phyloP scores from a whole-genome alignment of 2,329 filamentous ascomycete genomes.

The Sphaerulina musiva region DNA sequence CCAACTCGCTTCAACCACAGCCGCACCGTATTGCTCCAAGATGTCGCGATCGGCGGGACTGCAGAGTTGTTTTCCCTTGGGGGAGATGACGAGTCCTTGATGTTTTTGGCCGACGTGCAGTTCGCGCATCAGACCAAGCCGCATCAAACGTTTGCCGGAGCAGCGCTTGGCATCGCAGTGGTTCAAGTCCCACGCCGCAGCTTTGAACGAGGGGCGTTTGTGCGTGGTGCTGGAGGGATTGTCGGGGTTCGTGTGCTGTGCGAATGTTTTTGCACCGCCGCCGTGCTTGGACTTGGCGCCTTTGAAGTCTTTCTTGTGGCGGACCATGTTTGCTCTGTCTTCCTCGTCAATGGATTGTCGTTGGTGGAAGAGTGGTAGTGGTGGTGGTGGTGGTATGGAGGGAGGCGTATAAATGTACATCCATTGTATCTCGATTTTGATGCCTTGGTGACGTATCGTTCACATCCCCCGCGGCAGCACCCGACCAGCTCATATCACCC shows the following conservation, averaged over 20 bases:
- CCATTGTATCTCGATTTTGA: background rate
- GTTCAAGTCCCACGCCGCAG: constrained; percentile 94
- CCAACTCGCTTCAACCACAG: constrained; percentile 97
- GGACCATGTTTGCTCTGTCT: constrained; percentile 31
- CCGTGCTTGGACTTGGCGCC: constrained; percentile 47
- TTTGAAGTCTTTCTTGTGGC: constrained; percentile 89
- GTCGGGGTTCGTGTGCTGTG: constrained; percentile 30
- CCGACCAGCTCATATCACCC: background rate
- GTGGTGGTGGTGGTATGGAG: too few relatives aligned
- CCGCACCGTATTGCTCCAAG: constrained; percentile 82
- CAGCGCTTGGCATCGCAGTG: constrained; percentile 97
- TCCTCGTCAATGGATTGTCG: background rate
- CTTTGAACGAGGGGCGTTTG: constrained; percentile 63
- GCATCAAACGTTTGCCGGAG: constrained; percentile 91
- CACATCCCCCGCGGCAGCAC: background rate
- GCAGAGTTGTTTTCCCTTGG: constrained; percentile 80
- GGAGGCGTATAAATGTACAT: too few relatives aligned
- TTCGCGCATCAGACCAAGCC: constrained; percentile 86
- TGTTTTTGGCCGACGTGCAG: constrained; percentile 88
- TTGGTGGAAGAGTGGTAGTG: background rate
- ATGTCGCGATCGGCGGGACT: constrained; percentile 76
- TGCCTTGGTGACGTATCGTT: too few relatives aligned
- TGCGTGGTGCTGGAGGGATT: constrained; percentile 10
- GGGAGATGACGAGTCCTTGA: constrained; percentile 85
- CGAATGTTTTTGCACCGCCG: constrained; percentile 46